phyloP scores from a whole-genome alignment of 2,329 filamentous ascomycete species.

The Ophiocordyceps camponoti-saundersi region DNA sequence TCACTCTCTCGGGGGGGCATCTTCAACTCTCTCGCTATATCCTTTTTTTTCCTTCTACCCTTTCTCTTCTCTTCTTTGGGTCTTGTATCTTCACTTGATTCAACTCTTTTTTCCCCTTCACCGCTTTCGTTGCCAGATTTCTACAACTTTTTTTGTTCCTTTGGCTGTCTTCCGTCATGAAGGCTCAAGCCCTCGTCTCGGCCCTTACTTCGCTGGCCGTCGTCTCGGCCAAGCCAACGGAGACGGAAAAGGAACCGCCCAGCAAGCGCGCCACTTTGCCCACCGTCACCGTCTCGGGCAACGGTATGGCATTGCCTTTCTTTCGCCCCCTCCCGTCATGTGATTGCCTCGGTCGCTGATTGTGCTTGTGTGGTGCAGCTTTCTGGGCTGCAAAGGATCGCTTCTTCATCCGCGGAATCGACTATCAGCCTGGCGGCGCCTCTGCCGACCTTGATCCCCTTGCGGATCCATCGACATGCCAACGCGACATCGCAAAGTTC shows the following conservation, averaged over 20 bases:
- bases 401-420: conserved; percentile 43
- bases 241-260: conserved; percentile 27
- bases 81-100: background rate
- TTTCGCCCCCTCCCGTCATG: too few relatives aligned
- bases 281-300: conserved; percentile 35
- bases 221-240: conserved; percentile 31
- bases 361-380: conserved; percentile 17
- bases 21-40: background rate
- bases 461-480: conserved; percentile 47
- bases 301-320: conserved; percentile 25
- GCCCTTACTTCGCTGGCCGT: conserved; percentile 27
- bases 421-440: conserved; percentile 46
- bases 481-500: conserved; percentile 68
- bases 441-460: conserved; percentile 52
- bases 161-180: conserved; percentile 24
- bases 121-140: background rate
- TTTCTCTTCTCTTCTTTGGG: background rate
- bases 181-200: conserved; percentile 26
- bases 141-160: background rate
- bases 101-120: background rate
- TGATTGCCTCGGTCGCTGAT: background rate
- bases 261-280: conserved; percentile 32
- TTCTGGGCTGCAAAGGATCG: conserved; percentile 35
- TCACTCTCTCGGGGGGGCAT: background rate
- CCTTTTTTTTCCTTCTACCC: background rate